Evolutionary conservation across 2,329 filamentous ascomycete species (phyloP).

Genomic region (Tolypocladium endophyticum): DNA sequence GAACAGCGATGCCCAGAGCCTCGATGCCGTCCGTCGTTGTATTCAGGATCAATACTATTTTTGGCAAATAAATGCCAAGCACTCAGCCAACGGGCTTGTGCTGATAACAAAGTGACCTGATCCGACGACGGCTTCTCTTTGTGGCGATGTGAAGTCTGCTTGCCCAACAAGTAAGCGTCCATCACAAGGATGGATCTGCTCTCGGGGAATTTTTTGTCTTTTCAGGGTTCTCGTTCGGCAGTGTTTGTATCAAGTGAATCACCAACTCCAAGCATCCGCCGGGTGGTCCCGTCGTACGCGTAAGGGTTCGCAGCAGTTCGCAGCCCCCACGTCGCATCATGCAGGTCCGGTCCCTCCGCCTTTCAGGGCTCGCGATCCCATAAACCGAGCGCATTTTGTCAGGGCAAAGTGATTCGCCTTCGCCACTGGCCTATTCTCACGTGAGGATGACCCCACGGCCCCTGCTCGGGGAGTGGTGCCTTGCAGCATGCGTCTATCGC

Average conservation of each 20-base stretch:
- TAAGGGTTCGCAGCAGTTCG: background rate
- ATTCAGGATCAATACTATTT: background rate
- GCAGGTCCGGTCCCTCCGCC: background rate
- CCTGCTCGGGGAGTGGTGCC: background rate
- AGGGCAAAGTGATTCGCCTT: background rate
- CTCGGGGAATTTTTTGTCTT: background rate
- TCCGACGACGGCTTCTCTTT: background rate
- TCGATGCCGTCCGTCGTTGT: background rate
- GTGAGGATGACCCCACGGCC: background rate
- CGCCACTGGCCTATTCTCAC: background rate
- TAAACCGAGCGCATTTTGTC: background rate
- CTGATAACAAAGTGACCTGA: background rate
- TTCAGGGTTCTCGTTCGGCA: background rate
- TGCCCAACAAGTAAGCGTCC: background rate
- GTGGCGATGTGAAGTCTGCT: background rate
- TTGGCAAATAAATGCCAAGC: background rate
- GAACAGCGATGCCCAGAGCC: background rate
- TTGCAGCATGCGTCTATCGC: background rate
- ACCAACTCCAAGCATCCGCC: too few species aligned
- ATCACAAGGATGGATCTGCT: background rate
- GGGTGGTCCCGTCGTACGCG: too few species aligned
- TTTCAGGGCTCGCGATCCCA: background rate
- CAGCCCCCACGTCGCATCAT: background rate
- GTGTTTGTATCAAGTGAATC: background rate
- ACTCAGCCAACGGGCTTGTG: background rate